Conservation (phyloP, 331 rosid genomes). For the Cydonia oblonga region DNA sequence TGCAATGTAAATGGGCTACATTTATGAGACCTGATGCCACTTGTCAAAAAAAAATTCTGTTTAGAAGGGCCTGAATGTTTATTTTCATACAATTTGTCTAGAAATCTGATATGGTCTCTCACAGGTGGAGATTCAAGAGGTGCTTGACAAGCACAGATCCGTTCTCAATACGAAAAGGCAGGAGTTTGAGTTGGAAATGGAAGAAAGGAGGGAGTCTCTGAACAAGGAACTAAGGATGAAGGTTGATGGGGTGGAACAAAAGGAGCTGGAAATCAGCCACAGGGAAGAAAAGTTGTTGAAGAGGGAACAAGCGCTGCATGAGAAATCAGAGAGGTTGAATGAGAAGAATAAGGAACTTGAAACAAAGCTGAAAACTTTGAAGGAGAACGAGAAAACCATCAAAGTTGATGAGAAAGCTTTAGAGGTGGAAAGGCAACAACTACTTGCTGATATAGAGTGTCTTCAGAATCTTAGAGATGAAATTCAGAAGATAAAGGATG, state of each 20-base stretch:
- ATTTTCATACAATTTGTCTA: conserved; percentile 5
- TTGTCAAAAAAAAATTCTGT: background rate
- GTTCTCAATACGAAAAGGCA: conserved; percentile 34
- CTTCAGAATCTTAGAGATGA: conserved; percentile 44
- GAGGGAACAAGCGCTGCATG: conserved; percentile 53
- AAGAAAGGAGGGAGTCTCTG: conserved; percentile 37
- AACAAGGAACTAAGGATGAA: conserved; percentile 40
- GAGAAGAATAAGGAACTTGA: conserved; percentile 66
- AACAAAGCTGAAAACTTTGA: conserved; percentile 32
- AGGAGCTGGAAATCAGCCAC: conserved; percentile 62
- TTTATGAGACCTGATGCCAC: too few relatives aligned
- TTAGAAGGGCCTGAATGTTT: background rate
- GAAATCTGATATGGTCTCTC: conserved; percentile 14
- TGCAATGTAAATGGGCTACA: too few relatives aligned
- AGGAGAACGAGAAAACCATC: conserved; percentile 52
- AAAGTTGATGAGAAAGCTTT: conserved; percentile 54
- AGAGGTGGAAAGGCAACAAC: conserved; percentile 48
- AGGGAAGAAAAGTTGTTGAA: conserved; percentile 55
- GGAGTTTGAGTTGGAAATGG: conserved; percentile 61
- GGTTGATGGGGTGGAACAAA: conserved; percentile 36
- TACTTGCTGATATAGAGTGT: conserved; percentile 43
- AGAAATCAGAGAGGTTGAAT: conserved; percentile 65
- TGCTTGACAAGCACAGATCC: conserved; percentile 49
- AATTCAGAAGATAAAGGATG: conserved; percentile 44
- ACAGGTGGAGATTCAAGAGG: conserved; percentile 62